Conservation (phyloP, 345 rosid species). For the Mallotus nudiflorus region DNA sequence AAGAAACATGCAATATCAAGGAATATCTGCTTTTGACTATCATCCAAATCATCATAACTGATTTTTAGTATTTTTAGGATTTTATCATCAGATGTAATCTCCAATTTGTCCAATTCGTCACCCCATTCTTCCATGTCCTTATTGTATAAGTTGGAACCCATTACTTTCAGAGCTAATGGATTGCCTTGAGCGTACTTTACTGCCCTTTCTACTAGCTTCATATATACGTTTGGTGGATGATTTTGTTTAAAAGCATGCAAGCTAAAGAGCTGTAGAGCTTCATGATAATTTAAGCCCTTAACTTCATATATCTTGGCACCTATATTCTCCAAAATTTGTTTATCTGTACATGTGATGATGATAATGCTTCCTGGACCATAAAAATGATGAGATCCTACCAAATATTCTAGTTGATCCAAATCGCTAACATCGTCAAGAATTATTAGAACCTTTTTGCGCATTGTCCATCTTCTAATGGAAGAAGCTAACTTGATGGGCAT, state of each 20-base stretch:
- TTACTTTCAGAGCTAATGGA: background rate
- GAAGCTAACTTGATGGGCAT: background rate
- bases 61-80: background rate
- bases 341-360: conserved; percentile 4
- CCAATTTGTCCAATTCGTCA: background rate
- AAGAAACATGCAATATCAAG: conserved; percentile 7
- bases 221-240: background rate
- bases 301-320: background rate
- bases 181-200: background rate
- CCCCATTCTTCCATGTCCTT: background rate
- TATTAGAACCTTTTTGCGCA: background rate
- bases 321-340: background rate
- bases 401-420: background rate
- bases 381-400: background rate
- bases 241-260: background rate
- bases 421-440: background rate
- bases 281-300: background rate
- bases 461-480: background rate
- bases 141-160: background rate
- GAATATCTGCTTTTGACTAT: background rate
- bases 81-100: background rate
- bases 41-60: background rate
- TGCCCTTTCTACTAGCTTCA: background rate
- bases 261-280: background rate
- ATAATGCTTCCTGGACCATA: conserved; percentile 8